Evolutionary conservation across 257 asterid species (phyloP).

Genomic region (Ilex asprella): DNA sequence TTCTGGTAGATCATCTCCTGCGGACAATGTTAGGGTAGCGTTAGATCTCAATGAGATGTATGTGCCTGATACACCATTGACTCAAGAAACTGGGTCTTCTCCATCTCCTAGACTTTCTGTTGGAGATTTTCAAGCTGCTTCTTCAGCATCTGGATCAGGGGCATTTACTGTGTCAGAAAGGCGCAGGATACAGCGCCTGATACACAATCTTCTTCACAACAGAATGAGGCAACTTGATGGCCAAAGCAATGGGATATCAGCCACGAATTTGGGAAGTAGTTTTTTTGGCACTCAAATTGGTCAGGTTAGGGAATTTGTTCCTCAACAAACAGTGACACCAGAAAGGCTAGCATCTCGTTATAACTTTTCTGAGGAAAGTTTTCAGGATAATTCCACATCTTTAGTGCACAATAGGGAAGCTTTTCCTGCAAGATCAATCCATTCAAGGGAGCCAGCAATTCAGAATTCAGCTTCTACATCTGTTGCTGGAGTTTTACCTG

Average conservation of each 20-base stretch:
- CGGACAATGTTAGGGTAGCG: constrained; percentile 39
- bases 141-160: constrained; percentile 46
- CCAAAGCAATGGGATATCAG: constrained; percentile 16
- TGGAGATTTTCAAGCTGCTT: constrained; percentile 44
- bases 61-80: constrained; percentile 64
- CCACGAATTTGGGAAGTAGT: constrained; percentile 26
- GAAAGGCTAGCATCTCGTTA: constrained; percentile 22
- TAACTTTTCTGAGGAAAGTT: constrained; percentile 32
- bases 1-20: constrained; percentile 44
- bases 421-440: constrained; percentile 29
- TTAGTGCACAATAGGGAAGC: constrained; percentile 27
- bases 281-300: constrained; percentile 39
- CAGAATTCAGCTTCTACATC: constrained; percentile 61
- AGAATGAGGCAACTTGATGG: constrained; percentile 48
- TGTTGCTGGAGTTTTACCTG: constrained; percentile 28
- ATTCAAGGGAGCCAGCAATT: constrained; percentile 33
- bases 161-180: constrained; percentile 59
- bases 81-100: constrained; percentile 34
- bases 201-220: constrained; percentile 41
- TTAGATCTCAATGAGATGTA: constrained; percentile 72
- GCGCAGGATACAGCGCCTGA: constrained; percentile 65
- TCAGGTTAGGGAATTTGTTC: constrained; percentile 26
- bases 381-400: constrained; percentile 20
- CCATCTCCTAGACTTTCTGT: constrained; percentile 37
- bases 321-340: constrained; percentile 26